These are phyloP conservation scores for Cladosporium sp. DNA, from an alignment of 2,329 filamentous ascomycete genomes.

Conservation along the genomic window DNA sequence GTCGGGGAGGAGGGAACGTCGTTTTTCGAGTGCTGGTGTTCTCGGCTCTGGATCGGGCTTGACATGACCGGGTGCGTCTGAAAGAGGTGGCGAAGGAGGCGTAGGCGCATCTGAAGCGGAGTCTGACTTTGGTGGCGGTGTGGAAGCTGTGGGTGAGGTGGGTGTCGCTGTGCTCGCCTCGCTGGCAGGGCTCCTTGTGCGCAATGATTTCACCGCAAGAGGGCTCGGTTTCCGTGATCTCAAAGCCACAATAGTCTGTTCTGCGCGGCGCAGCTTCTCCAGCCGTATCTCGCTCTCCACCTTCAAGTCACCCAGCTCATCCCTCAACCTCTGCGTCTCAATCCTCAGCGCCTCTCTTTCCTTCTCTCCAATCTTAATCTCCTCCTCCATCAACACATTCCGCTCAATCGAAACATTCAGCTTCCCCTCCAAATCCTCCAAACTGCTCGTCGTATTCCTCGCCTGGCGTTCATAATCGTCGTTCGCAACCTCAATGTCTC, in stretches of 20 bases:
- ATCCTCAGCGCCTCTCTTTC: slow-evolving; percentile 86
- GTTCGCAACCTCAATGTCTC: slow-evolving; percentile 95
- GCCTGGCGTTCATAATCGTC: slow-evolving; percentile 97
- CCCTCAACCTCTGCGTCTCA: slow-evolving; percentile 79
- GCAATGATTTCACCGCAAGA: slow-evolving; percentile 41
- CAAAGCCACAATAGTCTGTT: slow-evolving; percentile 45
- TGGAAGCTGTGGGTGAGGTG: slow-evolving; percentile 84
- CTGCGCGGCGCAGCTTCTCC: slow-evolving; percentile 78
- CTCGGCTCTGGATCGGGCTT: slow-evolving; percentile 29
- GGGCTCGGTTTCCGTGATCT: slow-evolving; percentile 46
- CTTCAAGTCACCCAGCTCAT: slow-evolving; percentile 87
- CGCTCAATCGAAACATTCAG: slow-evolving; percentile 93
- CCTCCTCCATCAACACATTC: slow-evolving; percentile 88
- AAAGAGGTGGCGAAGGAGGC: slow-evolving; percentile 89
- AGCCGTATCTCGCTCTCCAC: slow-evolving; percentile 92
- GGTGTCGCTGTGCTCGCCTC: slow-evolving; percentile 61
- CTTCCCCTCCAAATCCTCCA: slow-evolving; percentile 95
- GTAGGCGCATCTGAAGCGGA: slow-evolving; percentile 64
- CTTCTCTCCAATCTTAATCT: slow-evolving; percentile 84
- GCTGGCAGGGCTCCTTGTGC: slow-evolving; percentile 43
- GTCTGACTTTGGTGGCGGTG: slow-evolving; percentile 68
- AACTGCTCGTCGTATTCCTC: slow-evolving; percentile 86
- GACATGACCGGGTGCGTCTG: slow-evolving; percentile 65
- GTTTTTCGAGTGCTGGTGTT: slow-evolving; percentile 35
- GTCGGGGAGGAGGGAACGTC: slow-evolving; percentile 46